Conservation (phyloP, 257 asterid species). For the Solanum okadae region DNA sequence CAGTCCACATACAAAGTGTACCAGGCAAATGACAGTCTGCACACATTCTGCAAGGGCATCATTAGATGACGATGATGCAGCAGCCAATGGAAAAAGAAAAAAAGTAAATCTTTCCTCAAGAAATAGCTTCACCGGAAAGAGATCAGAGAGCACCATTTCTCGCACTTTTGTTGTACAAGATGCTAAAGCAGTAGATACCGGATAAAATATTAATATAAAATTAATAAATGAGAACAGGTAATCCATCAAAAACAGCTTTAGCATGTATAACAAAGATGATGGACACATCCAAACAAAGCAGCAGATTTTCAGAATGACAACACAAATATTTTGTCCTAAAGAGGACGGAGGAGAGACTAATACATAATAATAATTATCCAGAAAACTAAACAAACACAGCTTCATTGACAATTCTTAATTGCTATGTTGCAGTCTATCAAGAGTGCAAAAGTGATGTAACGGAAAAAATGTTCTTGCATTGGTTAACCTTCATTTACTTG, state of each 20-base stretch:
- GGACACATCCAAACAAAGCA: not conserved
- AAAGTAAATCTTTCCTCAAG: not conserved
- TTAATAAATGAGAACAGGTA: not conserved
- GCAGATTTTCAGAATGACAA: not conserved
- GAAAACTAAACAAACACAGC: not conserved
- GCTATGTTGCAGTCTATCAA: not conserved
- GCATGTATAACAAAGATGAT: not conserved
- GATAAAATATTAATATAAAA: not conserved
- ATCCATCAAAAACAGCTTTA: not conserved
- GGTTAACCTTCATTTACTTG: not conserved
- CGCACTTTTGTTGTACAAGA: not conserved
- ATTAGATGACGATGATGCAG: not conserved
- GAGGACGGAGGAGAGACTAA: not conserved
- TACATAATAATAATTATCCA: not conserved
- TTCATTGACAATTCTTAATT: not conserved
- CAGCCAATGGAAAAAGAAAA: not conserved
- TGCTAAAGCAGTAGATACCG: not conserved
- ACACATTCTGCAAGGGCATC: conserved; percentile 54
- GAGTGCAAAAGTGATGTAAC: not conserved
- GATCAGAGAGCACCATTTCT: not conserved
- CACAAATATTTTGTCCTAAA: not conserved
- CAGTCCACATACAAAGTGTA: conserved; percentile 98
- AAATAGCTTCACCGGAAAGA: not conserved
- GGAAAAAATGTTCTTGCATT: not conserved
- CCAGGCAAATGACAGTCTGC: conserved; percentile 98